phyloP scores from a whole-genome alignment of 495 filamentous ascomycete genomes.

The Trypethelium eluteriae region DNA sequence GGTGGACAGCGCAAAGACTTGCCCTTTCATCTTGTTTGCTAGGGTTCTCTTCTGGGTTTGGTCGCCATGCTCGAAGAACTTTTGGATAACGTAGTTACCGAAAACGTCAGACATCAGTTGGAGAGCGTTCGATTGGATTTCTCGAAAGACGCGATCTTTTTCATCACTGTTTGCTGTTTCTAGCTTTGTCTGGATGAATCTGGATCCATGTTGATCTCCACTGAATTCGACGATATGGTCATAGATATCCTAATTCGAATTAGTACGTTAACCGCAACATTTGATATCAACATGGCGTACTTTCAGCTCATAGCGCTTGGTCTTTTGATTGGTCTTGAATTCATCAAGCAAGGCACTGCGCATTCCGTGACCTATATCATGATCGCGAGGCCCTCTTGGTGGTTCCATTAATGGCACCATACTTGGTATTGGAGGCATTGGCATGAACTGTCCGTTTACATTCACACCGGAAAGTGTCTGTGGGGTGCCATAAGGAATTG shows the following conservation, averaged over 20 bases:
- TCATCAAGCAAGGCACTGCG: constrained; percentile 71
- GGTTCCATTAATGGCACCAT: constrained; percentile 36
- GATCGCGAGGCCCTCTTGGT: constrained; percentile 51
- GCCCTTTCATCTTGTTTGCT: constrained; percentile 77
- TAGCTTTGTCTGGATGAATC: constrained; percentile 92
- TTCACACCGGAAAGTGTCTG: neutral
- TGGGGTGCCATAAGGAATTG: neutral
- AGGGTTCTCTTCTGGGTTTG: constrained; percentile 85
- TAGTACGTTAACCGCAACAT: constrained; percentile 54
- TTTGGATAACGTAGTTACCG: constrained; percentile 97
- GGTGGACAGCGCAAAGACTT: constrained; percentile 67
- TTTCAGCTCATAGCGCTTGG: constrained; percentile 24
- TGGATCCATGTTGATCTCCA: constrained; percentile 90
- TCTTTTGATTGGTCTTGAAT: constrained; percentile 64
- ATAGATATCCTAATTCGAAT: constrained; percentile 88
- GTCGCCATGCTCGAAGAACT: constrained; percentile 94
- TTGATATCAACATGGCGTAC: neutral
- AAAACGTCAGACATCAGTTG: constrained; percentile 95
- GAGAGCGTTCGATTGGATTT: constrained; percentile 72
- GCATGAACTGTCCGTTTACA: neutral
- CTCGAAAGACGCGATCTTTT: constrained; percentile 85
- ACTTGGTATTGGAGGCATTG: neutral
- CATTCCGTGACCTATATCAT: constrained; percentile 55
- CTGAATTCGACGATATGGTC: constrained; percentile 87
- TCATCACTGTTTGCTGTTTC: constrained; percentile 95